These are phyloP conservation scores for Dactylellina parvicollis DNA, from an alignment of 2,329 filamentous ascomycete genomes.

Conservation along the genomic window DNA sequence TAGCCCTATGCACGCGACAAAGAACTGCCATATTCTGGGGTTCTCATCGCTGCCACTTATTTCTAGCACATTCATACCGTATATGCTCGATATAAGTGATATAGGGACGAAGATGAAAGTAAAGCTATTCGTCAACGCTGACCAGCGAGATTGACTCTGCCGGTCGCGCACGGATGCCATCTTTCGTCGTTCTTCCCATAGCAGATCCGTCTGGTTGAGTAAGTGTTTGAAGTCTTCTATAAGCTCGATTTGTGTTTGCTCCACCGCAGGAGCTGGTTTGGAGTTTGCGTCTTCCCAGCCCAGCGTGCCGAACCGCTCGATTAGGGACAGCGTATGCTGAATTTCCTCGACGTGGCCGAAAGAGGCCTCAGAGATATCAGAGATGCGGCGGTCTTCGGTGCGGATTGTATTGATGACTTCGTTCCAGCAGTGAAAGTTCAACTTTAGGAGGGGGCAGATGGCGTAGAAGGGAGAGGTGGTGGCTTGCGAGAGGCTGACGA, in stretches of 20 bases:
- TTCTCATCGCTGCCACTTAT: slow-evolving; percentile 54
- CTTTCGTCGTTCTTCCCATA: slow-evolving; percentile 57
- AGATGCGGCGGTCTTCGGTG: slow-evolving; percentile 57
- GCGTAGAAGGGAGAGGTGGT: slow-evolving; percentile 56
- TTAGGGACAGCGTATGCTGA: slow-evolving; percentile 55
- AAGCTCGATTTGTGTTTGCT: slow-evolving; percentile 35
- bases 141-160: slow-evolving; percentile 56
- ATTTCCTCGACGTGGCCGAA: slow-evolving; percentile 59
- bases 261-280: slow-evolving; percentile 7
- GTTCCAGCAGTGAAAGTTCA: slow-evolving; percentile 59
- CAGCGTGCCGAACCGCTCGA: slow-evolving; percentile 56
- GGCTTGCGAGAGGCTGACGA: slow-evolving; percentile 52
- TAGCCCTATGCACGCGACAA: slow-evolving; percentile 56
- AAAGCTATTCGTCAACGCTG: slow-evolving; percentile 54
- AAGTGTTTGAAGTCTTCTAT: slow-evolving; percentile 58
- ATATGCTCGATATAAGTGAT: slow-evolving; percentile 58
- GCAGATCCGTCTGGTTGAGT: slow-evolving; percentile 57
- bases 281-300: slow-evolving; percentile 53
- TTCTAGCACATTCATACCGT: slow-evolving; percentile 59
- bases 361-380: slow-evolving; percentile 58
- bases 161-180: slow-evolving; percentile 55
- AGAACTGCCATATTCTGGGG: slow-evolving; percentile 59
- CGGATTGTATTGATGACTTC: slow-evolving; percentile 58
- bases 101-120: slow-evolving; percentile 58
- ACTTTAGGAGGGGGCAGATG: slow-evolving; percentile 56